Evolutionary conservation across 345 rosid genomes (phyloP).

Genomic region (Lepidium aucheri): DNA sequence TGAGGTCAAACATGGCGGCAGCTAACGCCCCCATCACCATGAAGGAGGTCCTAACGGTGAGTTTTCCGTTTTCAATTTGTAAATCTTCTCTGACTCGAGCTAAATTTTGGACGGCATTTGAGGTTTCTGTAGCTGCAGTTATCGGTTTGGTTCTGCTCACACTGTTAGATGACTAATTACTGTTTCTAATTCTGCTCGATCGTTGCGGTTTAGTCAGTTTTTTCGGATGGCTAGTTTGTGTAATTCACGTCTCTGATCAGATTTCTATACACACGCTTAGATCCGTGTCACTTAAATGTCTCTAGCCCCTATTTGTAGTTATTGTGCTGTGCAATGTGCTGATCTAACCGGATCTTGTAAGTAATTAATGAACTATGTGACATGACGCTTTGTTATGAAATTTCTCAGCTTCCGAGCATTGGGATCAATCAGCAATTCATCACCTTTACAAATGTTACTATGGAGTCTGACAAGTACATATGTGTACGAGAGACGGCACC

Average conservation of each 20-base stretch:
- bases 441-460: slow-evolving; percentile 87
- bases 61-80: slow-evolving; percentile 18
- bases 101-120: slow-evolving; percentile 1
- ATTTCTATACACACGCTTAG: slow-evolving; percentile 7
- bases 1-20: slow-evolving; percentile 69
- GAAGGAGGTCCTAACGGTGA: slow-evolving; percentile 88
- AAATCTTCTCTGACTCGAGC: slow-evolving; percentile 11
- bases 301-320: not conserved
- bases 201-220: slow-evolving; percentile 2
- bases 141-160: not conserved
- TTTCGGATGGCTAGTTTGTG: not conserved
- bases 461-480: slow-evolving; percentile 97
- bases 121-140: not conserved
- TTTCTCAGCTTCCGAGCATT: slow-evolving; percentile 63
- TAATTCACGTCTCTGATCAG: slow-evolving; percentile 14
- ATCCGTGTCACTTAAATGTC: slow-evolving; percentile 23
- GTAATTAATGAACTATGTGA: slow-evolving; percentile 9
- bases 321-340: not conserved
- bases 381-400: slow-evolving; percentile 7
- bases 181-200: slow-evolving; percentile 6
- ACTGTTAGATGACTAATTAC: slow-evolving; percentile 1
- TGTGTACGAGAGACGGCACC: slow-evolving; percentile 98
- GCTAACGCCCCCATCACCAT: slow-evolving; percentile 91
- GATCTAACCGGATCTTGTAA: slow-evolving; percentile 15
- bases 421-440: slow-evolving; percentile 87